Base-by-base conservation (phyloP, 768 basidiomycete species). In the Mycena alexandri region DNA sequence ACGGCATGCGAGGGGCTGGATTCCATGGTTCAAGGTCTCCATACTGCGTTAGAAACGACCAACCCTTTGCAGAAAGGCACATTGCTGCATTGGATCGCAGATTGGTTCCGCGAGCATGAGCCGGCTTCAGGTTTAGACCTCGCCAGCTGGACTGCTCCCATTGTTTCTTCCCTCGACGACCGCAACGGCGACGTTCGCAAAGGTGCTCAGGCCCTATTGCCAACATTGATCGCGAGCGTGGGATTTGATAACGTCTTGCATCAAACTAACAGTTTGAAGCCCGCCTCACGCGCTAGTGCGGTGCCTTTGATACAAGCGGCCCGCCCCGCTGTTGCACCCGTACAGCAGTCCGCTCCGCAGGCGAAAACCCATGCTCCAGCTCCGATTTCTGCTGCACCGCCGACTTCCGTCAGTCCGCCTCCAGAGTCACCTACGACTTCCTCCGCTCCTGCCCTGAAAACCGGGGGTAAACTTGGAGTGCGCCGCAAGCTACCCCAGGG, bases 111-210 rank as follows among this genome's bases (percentile, higher is more conserved):
- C 70, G 87, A 87, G 38, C 86, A 90, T 50, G 84, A 87, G 24
- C 81, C 87, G 2, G 65, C 84, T 5, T 67, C 86, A 2, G 74
- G 83, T 11, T 76, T 91, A 19, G 97, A 99, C 74, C 81, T 99
- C 17, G 85, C 85, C 46, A 80, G 84, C 41, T 91, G 95, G 86
- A 87, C 86, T 10, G 75, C 84, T 10, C 83, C 88, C 1, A 78
- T 93, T 29, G 86, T 99, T 19, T 77, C 85, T 3, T 95, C 89
- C 67, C 85, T 99, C 38, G 98, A 99, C 75, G 98, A 99, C 77
- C 89, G 95, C 34, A 97, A 82, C 73, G 86, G 86, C 13, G 98
- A 99, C 75, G 93, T 99, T 22, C 89, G 98, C 63, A 99, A 99
- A 79, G 90, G 89, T 16, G 95, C 96, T 7, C 92, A 94, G 71